These are phyloP conservation scores for Onygena corvina DNA, from an alignment of 2,329 filamentous ascomycete genomes.

Conservation along the genomic window DNA sequence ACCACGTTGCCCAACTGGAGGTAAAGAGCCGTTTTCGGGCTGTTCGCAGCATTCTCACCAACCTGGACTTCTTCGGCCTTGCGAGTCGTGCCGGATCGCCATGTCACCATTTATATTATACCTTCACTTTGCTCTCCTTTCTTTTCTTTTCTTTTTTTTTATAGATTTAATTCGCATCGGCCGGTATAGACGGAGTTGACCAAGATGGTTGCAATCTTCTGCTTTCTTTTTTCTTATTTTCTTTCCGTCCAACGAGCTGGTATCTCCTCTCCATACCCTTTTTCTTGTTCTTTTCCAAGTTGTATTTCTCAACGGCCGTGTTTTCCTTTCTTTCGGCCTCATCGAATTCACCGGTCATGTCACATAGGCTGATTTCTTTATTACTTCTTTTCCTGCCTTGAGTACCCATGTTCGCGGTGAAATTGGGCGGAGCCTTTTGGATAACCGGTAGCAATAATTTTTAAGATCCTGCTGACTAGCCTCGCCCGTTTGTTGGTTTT, in stretches of 20 bases:
- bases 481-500: no score
- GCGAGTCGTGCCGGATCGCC: no score
- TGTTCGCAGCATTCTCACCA: no score
- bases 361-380: neutral
- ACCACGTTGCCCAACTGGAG: neutral
- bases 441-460: neutral
- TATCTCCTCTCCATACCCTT: no score
- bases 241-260: neutral
- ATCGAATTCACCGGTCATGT: neutral
- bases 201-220: neutral
- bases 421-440: neutral
- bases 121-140: neutral
- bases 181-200: neutral
- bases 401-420: neutral
- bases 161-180: conserved; percentile 2
- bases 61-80: no score
- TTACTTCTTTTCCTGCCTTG: neutral
- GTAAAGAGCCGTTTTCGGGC: neutral
- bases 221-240: neutral
- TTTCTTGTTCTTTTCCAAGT: neutral
- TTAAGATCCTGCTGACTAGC: no score
- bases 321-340: neutral
- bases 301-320: neutral
- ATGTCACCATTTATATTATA: no score
- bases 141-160: neutral